Evolutionary conservation across 1,284 basidiomycete species (phyloP), one percentile per base, ranked within the genome.

Genomic region (Naganishia albida): DNA sequence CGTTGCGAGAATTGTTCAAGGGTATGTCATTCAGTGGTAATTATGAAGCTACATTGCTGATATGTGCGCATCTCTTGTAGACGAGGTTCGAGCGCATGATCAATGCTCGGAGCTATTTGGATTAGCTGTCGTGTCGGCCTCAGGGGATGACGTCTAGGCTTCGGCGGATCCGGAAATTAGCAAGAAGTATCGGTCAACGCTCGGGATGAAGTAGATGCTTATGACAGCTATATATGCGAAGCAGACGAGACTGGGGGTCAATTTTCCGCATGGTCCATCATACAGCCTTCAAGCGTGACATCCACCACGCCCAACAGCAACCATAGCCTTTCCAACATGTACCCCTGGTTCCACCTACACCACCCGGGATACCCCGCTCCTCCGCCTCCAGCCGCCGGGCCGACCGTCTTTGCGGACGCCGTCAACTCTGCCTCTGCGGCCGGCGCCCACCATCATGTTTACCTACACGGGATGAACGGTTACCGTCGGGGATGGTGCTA

Each of bases 1-100:
- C 96, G 43, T 82, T 99, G 52, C 85, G 96, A 43, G 96, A 99
- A 82, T 84, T 99, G 26, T 99, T 99, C 86, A 99, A 99, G 84
- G 93, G 93, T 91, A 70, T 50, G 82, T 75, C n/a, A n/a, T n/a
- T 16, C 8, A 40, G 39, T 40, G n/a, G n/a, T n/a, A n/a, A n/a
- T n/a, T n/a, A n/a, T n/a, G n/a, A n/a, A n/a, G n/a, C n/a, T n/a
- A n/a, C 7, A 7, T 8, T 40, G 7, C 39, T 40, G 8, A 10
- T 18, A 44, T n/a, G n/a, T n/a, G n/a, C n/a, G n/a, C n/a, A 16
- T 10, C 23, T 23, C 23, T 25, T 43, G 16, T 70, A 94, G 95
- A 99, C 78, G 96, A 99, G 80, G 96, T 99, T 53, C 54, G 10
- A 54, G 18, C 13, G 23, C 12, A 56, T 0, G 4, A 28, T 28